phyloP scores from a whole-genome alignment of 2,329 filamentous ascomycete species.

The Tothia fuscella region DNA sequence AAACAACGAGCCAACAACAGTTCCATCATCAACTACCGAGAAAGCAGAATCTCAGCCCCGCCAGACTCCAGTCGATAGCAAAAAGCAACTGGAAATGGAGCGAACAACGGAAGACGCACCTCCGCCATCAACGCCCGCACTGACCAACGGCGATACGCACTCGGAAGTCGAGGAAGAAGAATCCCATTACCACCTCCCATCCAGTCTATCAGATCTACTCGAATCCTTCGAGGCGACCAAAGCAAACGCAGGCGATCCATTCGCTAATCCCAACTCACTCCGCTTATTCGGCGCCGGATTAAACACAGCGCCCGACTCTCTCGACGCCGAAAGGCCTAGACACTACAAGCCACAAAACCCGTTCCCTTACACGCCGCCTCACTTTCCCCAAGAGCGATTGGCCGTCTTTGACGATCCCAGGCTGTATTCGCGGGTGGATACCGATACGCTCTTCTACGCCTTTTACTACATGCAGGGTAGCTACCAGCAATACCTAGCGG shows the following conservation, averaged over 20 bases:
- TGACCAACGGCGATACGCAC: constrained; percentile 42
- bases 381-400: constrained; percentile 89
- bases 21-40: neutral
- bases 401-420: constrained; percentile 83
- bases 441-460: constrained; percentile 93
- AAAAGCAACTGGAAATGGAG: constrained; percentile 24
- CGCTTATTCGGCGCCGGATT: constrained; percentile 39
- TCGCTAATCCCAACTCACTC: constrained; percentile 3
- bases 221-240: constrained; percentile 82
- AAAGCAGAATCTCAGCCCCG: neutral
- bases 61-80: neutral
- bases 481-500: constrained; percentile 88
- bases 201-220: constrained; percentile 77
- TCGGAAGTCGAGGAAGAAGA: constrained; percentile 47
- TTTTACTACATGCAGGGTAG: constrained; percentile 98
- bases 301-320: constrained; percentile 65
- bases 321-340: constrained; percentile 70
- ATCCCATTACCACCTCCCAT: constrained; percentile 84
- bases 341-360: constrained; percentile 76
- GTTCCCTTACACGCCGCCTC: constrained; percentile 59
- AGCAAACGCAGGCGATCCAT: constrained; percentile 45
- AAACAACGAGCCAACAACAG: constrained; percentile 12
- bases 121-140: constrained; percentile 17
- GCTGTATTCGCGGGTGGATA: constrained; percentile 80
- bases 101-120: constrained; percentile 27